Conservation (phyloP, 306 rosid species). For the Morella rubra region DNA sequence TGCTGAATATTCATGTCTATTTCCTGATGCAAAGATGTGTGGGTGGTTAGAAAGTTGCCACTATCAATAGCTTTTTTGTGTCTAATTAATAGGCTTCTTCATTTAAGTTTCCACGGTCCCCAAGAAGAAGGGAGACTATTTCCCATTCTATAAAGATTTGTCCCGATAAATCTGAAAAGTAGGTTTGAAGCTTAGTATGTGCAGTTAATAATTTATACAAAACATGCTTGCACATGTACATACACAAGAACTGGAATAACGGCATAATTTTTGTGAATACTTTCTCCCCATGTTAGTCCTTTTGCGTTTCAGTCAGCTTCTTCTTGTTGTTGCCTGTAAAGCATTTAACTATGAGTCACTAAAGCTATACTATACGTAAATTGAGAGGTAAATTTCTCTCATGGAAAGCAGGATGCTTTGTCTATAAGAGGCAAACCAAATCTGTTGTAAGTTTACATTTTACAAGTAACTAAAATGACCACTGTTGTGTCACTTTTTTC, state of each 20-base stretch:
- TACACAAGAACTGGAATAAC: background rate
- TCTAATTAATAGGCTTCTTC: background rate
- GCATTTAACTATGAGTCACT: background rate
- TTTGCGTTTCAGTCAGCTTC: background rate
- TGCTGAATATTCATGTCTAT: background rate
- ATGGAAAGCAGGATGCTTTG: background rate
- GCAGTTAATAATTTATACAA: background rate
- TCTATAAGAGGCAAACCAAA: background rate
- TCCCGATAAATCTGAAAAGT: background rate
- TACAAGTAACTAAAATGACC: slow-evolving; percentile 15
- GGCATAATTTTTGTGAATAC: too few relatives aligned
- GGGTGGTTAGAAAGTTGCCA: background rate
- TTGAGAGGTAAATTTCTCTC: background rate
- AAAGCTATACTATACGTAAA: background rate
- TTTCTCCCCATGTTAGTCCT: background rate
- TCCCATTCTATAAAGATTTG: background rate
- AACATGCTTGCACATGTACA: background rate
- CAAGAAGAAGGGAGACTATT: background rate
- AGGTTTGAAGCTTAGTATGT: background rate
- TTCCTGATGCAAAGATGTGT: background rate
- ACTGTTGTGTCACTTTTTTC: slow-evolving; percentile 17
- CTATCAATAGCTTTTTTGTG: background rate
- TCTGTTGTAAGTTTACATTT: background rate
- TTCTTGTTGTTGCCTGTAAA: background rate
- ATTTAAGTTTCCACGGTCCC: background rate